A percentile compares a stretch with the other conserved stretches of the same genome.
These are phyloP conservation scores for Exutisphaerella laricina DNA, from an alignment of 2,329 filamentous ascomycete species.

Conservation along the genomic window DNA sequence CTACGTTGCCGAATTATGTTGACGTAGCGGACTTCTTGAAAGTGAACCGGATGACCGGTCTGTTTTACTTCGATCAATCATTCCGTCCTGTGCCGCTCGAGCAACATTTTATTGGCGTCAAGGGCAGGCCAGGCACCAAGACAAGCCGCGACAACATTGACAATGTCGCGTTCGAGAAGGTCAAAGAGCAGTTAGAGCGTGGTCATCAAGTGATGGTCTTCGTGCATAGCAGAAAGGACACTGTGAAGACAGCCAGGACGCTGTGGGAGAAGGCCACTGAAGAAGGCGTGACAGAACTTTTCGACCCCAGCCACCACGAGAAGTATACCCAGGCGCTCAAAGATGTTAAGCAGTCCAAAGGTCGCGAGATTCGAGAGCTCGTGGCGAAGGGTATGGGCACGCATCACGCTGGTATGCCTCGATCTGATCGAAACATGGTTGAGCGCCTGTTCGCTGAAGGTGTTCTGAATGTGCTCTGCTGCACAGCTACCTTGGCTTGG, in stretches of 20 bases:
- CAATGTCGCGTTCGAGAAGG: constrained; percentile 83
- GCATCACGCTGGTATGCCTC: constrained; percentile 94
- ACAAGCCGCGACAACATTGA: constrained; percentile 86
- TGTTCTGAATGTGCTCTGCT: constrained; percentile 94
- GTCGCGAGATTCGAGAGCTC: constrained; percentile 80
- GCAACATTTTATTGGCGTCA: constrained; percentile 95
- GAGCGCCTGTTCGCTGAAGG: constrained; percentile 87
- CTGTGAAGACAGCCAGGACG: constrained; percentile 78
- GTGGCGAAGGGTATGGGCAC: constrained; percentile 87
- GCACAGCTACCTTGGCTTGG: constrained; percentile 96
- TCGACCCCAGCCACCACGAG: constrained; percentile 74
- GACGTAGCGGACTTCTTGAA: constrained; percentile 97
- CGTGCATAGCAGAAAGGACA: constrained; percentile 94
- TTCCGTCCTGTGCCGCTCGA: constrained; percentile 94
- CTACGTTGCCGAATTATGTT: constrained; percentile 91
- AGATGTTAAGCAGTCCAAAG: constrained; percentile 80
- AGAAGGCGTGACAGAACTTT: constrained; percentile 69
- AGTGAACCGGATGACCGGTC: constrained; percentile 83
- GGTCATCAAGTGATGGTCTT: constrained; percentile 99
- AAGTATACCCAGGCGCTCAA: constrained; percentile 72
- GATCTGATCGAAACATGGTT: constrained; percentile 91
- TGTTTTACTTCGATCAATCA: constrained; percentile 96
- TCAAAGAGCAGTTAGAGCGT: constrained; percentile 80
- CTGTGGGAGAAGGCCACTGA: constrained; percentile 82
- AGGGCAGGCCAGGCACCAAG: constrained; percentile 77